Evolutionary conservation across 2,329 filamentous ascomycete genomes (phyloP).

Genomic region (Curvularia sp.): DNA sequence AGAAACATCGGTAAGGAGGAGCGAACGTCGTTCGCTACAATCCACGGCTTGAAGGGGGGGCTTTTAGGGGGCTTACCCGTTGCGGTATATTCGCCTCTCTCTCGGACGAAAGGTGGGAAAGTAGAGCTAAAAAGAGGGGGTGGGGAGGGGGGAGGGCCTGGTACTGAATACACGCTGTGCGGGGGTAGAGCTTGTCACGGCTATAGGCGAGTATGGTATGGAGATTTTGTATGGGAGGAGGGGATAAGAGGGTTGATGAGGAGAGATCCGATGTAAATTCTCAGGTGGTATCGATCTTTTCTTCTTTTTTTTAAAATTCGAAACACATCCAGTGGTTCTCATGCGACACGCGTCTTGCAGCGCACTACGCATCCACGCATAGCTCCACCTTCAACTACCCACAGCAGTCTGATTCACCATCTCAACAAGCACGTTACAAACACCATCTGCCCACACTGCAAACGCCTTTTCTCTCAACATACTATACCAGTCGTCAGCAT

Average conservation of each 20-base stretch:
- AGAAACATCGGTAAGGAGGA: neutral
- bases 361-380: neutral
- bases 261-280: neutral
- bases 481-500: slow-evolving; percentile 35
- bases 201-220: neutral
- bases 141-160: neutral
- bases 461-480: slow-evolving; percentile 36
- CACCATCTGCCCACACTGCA: slow-evolving; percentile 43
- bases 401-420: slow-evolving; percentile 14
- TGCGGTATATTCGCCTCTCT: slow-evolving; percentile 1
- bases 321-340: too few relatives aligned
- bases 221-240: neutral
- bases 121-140: neutral
- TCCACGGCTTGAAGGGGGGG: slow-evolving; percentile 12
- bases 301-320: too few relatives aligned
- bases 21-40: slow-evolving; percentile 22
- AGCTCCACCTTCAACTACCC: neutral
- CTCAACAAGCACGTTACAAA: slow-evolving; percentile 43
- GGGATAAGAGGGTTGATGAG: neutral
- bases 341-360: too few relatives aligned
- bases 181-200: neutral
- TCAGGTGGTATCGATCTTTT: neutral
- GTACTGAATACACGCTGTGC: neutral
- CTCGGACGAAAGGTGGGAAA: neutral
- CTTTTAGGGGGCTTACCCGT: slow-evolving; percentile 1